Evolutionary conservation across 164 flowering plant species (phyloP), one percentile per base, ranked within the genome.

Genomic region (Buxus sempervirens): DNA sequence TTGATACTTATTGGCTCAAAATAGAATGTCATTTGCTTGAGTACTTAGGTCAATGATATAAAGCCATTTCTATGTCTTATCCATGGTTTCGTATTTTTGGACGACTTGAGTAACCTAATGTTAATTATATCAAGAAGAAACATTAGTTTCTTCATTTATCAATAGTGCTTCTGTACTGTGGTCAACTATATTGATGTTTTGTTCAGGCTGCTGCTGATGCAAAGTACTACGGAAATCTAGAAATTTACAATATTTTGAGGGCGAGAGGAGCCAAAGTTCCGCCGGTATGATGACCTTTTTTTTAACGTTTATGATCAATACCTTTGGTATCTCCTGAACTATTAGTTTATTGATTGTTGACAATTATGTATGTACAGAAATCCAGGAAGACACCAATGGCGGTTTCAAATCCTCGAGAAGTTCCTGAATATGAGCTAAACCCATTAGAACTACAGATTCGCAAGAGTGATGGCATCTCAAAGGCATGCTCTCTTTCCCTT

Each of bases 121-220:
- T 5, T 21, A 19, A 18, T 18, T 51, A 21, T 45, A 23, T 63
- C n/a, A 22, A 25, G 53, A 36, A 48, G 27, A 48, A 23, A 24
- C 13, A 63, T 15, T 48, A 16, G 16, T 9, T 26, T 66, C 5
- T 65, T 22, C 38, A 32, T 20, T 53, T 38, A n/a, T 19, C 9
- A 49, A 23, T 15, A 8, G 32, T 42, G 12, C 10, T 1, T 23
- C 20, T 42, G 15, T 12, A 45, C 25, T 45, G n/a, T n/a, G n/a
- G n/a, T n/a, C n/a, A n/a, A n/a, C n/a, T n/a, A n/a, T n/a, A n/a
- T n/a, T n/a, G n/a, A n/a, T n/a, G n/a, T n/a, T n/a, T n/a, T n/a
- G n/a, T n/a, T n/a, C 86, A 95, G 98, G 98, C 99, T 57, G 96
- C 95, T 69, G 94, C 90, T 70, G 99, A 95, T 82, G 99, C 99